Evolutionary conservation across 768 basidiomycete genomes (phyloP).

Genomic region (Amanita molliuscula): DNA sequence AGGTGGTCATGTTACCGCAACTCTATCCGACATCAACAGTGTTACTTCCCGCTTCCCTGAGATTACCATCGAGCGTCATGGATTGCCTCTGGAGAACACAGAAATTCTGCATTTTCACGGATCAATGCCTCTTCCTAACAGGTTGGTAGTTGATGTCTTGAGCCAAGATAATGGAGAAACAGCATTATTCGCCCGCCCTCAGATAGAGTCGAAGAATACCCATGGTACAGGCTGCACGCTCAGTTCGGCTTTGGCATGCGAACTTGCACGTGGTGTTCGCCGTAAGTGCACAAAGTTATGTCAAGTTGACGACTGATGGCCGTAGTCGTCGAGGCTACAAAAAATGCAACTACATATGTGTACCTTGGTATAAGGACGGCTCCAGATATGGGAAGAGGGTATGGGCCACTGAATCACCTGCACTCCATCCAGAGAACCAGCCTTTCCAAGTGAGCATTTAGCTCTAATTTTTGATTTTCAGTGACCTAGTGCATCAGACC

Average conservation of each 20-base stretch:
- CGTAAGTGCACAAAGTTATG: conserved; percentile 14
- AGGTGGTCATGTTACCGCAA: conserved; percentile 64
- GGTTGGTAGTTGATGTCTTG: conserved; percentile 58
- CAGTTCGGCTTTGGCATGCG: conserved; percentile 69
- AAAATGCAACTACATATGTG: conserved; percentile 59
- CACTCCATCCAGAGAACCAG: conserved; percentile 40
- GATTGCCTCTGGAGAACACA: conserved; percentile 44
- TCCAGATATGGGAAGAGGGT: conserved; percentile 54
- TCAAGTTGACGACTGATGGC: background rate
- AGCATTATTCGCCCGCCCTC: conserved; percentile 49
- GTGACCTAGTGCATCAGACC: conserved; percentile 27
- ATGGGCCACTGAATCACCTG: conserved; percentile 84
- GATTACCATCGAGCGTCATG: conserved; percentile 32
- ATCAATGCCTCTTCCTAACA: conserved; percentile 9
- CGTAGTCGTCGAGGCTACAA: conserved; percentile 38
- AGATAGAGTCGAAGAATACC: conserved; percentile 59
- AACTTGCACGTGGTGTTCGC: conserved; percentile 44
- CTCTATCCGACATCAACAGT: conserved; percentile 31
- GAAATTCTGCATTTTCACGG: conserved; percentile 40
- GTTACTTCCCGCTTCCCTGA: conserved; percentile 16
- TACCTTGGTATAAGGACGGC: conserved; percentile 67
- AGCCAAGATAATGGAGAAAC: conserved; percentile 24
- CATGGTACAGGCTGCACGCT: conserved; percentile 93
- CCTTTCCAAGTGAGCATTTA: conserved; percentile 34
- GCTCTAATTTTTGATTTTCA: background rate